Base-by-base conservation (phyloP, 148 eudicot genomes). In the Rhododendron griersonianum region DNA sequence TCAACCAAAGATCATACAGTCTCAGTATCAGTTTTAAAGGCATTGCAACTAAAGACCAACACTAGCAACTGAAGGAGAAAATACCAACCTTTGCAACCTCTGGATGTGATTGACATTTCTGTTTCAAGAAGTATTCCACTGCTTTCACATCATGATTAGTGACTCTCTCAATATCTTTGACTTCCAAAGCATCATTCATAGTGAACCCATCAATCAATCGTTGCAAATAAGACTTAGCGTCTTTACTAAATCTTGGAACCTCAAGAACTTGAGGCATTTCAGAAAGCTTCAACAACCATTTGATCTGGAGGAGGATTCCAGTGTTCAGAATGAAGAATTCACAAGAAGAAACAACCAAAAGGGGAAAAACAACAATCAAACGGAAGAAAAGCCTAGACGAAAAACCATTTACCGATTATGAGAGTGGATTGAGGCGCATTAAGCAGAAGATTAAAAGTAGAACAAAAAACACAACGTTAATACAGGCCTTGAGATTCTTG, bases 81-180 rank as follows among this genome's bases (percentile, higher is more conserved):
- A 35, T 75, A 61, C 86, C 88, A 50, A 96, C 99, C 99, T 96
- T 92, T 3, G 91, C 87, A 88, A 96, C 90, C 89, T 95, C 98
- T 28, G 95, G 92, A 83, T 95, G 91, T 57, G 97, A 90, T 81
- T 89, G 91, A 86, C 98, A 95, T 84, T 89, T 96, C 81, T 95
- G 91, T 90, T 96, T 96, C 87, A 96, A 86, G 88, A 96, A 95
- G 89, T 96, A 96, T 80, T 95, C 99, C 59, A 96, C 96, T 30
- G 98, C 99, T 88, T 96, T 96, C 86, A 96, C 99, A 83, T 96
- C 99, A 88, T 96, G 99, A 88, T 96, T 96, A 11, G 99, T 96
- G 84, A 92, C 94, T 87, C 87, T 95, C 87, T 96, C 99, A 83
- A 96, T 96, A 25, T 89, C 91, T 89, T 94, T 95, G 71, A 97